Evolutionary conservation across 2,329 filamentous ascomycete species (phyloP), one percentile per base, ranked within the genome.

Genomic region (Venturia nashicola): DNA sequence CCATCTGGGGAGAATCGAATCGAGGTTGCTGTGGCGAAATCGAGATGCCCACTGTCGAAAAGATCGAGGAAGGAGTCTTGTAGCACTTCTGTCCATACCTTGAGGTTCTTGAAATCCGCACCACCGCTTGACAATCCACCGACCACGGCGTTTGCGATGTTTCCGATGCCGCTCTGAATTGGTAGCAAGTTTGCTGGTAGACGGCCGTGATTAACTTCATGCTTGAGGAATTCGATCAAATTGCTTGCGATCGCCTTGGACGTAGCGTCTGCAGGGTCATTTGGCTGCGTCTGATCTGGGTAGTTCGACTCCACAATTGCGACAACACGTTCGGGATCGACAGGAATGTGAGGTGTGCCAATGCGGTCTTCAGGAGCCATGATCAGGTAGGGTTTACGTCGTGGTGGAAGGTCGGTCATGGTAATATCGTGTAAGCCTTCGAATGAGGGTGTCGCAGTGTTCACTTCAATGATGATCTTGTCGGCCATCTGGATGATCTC

Each of bases 21-120:
- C 2, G 89, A 92, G 7, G 91, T 96, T 46, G 91, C 90, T 0
- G 91, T 96, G 55, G 91, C 91, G 71, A 94, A 96, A 77, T 95
- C 90, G 23, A 96, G 83, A 72, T 90, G 87, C 34, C 90, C 91
- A 65, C 85, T 88, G 79, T 96, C 91, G 76, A 96, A 95, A 63
- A 96, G 87, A 74, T 96, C 91, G 32, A 96, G 83, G 84, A 96
- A 96, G 27, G 89, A 91, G 74, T 96, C 91, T 78, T 96, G 91
- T 65, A 96, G 85, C 59, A 96, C 91, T 76, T 96, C 91, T 32
- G 91, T 96, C 91, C 91, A 96, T 46, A 96, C 91, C 73, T 89
- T 91, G 65, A 96, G 83, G 78, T 95, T 89, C 72, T 85, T 83
- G 81, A 96, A 96, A 74, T 92, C 87, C 68, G 89, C 89, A 66